Evolutionary conservation across 129 eudicot species (phyloP).

Genomic region (Lactuca sativa): DNA sequence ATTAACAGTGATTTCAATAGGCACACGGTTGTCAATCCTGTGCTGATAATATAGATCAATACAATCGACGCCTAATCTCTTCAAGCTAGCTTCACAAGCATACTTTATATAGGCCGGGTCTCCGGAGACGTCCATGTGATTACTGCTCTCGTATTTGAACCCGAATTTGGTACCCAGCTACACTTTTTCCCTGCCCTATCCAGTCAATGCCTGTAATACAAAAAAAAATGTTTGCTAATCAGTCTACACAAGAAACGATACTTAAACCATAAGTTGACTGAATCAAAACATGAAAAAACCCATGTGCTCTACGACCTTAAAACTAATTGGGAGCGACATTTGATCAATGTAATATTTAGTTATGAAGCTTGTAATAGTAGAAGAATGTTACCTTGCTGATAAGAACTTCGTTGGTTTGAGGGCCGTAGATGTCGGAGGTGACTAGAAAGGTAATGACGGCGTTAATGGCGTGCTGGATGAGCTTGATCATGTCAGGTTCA

Average conservation of each 20-base stretch:
- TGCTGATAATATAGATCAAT: no score
- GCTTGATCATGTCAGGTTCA: slow-evolving; percentile 34
- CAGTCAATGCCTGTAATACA: slow-evolving; percentile 36
- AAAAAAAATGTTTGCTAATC: background rate
- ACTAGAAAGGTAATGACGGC: slow-evolving; percentile 10
- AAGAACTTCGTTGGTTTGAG: slow-evolving; percentile 40
- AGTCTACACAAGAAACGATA: background rate
- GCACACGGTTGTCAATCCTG: no score
- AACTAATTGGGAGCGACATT: background rate
- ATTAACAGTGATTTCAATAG: no score
- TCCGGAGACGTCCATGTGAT: no score
- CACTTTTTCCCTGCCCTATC: slow-evolving; percentile 35
- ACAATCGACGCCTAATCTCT: no score
- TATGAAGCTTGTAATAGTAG: background rate
- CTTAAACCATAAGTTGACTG: no score
- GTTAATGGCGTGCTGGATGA: slow-evolving; percentile 32
- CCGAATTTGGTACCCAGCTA: slow-evolving; percentile 38
- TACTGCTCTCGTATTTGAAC: no score
- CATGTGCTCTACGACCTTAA: no score
- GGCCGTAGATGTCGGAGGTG: slow-evolving; percentile 42
- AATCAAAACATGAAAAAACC: no score
- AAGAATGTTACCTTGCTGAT: slow-evolving; percentile 28
- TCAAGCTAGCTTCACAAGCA: no score
- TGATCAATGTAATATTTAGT: background rate
- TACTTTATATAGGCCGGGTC: no score